These are phyloP conservation scores for Lippia alba DNA, from an alignment of 305 asterid genomes.

Conservation along the genomic window DNA sequence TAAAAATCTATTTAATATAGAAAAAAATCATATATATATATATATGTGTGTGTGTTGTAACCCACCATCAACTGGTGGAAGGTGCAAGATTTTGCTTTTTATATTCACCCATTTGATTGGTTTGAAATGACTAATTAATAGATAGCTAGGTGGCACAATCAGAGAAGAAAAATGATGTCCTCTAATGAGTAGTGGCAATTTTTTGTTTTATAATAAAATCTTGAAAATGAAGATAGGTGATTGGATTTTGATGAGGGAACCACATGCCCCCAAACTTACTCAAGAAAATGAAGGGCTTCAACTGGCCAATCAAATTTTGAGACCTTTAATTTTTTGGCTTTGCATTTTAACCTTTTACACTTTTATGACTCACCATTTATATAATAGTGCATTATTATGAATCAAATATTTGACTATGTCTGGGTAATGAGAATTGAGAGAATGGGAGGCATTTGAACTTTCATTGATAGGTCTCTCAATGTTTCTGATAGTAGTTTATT, in stretches of 20 bases:
- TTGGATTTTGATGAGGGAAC: constrained; percentile 29
- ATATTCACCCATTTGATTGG: neutral
- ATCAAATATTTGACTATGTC: no score
- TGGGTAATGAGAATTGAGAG: no score
- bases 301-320: constrained; percentile 19
- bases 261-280: neutral
- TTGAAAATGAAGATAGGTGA: neutral
- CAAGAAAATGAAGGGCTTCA: neutral
- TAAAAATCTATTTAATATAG: no score
- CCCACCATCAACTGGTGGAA: neutral
- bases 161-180: neutral
- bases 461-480: no score
- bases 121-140: neutral
- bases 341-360: neutral
- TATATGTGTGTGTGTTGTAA: no score
- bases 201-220: neutral
- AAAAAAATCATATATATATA: neutral
- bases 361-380: neutral
- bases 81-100: neutral
- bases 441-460: no score
- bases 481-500: no score
- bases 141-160: neutral
- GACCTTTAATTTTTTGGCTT: neutral
- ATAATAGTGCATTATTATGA: no score
- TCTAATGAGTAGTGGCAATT: neutral